These are phyloP conservation scores for Tribonema minus DNA, from an alignment of 108 stramenopile genomes.

Conservation along the genomic window DNA sequence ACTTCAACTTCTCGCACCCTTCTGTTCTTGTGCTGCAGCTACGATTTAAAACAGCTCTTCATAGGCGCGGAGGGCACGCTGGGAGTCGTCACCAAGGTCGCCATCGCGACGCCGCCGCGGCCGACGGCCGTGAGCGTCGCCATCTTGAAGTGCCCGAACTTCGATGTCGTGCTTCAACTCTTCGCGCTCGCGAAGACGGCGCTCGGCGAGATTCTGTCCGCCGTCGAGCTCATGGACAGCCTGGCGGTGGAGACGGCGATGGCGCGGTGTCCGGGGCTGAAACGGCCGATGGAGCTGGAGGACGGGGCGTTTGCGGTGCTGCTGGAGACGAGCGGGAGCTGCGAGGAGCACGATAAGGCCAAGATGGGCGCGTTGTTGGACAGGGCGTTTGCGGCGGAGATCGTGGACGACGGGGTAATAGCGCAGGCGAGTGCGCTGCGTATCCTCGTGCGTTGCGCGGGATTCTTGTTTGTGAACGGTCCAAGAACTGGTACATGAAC, in stretches of 20 bases:
- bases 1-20: no score
- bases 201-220: conserved; percentile 79
- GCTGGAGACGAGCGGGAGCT: conserved; percentile 82
- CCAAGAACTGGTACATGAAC: no score
- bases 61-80: conserved; percentile 93
- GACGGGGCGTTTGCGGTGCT: conserved; percentile 61
- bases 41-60: conserved; percentile 86
- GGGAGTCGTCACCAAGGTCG: conserved; percentile 80
- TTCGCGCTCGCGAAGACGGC: conserved; percentile 62
- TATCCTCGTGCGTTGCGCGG: no score
- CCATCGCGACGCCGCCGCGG: conserved; percentile 43
- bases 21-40: no score
- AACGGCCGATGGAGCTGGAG: not conserved
- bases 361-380: conserved; percentile 80
- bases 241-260: conserved; percentile 62
- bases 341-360: conserved; percentile 67
- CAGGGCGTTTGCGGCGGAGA: conserved; percentile 33
- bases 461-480: no score
- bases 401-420: conserved; percentile 72
- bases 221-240: conserved; percentile 83
- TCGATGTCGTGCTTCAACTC: conserved; percentile 58
- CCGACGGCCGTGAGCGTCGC: conserved; percentile 70
- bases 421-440: no score
- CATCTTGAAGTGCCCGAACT: conserved; percentile 69
- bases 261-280: conserved; percentile 15